These are phyloP conservation scores for Trichoderma semiorbis DNA, from an alignment of 2,329 filamentous ascomycete species.

Conservation along the genomic window DNA sequence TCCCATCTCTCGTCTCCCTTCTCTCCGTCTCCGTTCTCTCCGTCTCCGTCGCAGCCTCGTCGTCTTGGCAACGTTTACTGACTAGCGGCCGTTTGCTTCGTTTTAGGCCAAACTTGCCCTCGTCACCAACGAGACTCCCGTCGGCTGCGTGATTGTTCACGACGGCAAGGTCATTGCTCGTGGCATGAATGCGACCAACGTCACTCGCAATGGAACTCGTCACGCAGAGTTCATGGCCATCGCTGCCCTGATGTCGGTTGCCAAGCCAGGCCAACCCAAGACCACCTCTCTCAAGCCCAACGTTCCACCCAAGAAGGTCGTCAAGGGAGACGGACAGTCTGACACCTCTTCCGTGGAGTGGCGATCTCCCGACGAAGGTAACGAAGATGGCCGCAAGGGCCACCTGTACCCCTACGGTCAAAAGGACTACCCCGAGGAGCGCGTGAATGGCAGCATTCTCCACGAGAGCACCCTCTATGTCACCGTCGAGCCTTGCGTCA, in stretches of 20 bases:
- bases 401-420: constrained; percentile 61
- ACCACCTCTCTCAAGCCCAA: constrained; percentile 36
- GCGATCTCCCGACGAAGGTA: constrained; percentile 39
- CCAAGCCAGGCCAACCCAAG: constrained; percentile 28
- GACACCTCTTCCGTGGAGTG: constrained; percentile 25
- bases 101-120: constrained; percentile 79
- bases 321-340: constrained; percentile 22
- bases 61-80: constrained; percentile 20
- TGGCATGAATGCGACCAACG: constrained; percentile 97
- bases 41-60: background rate
- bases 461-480: constrained; percentile 79
- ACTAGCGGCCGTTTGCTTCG: constrained; percentile 8
- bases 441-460: constrained; percentile 66
- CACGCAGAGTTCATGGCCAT: constrained; percentile 96
- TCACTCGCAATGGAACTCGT: constrained; percentile 83
- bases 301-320: constrained; percentile 21
- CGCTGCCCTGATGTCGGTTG: constrained; percentile 49
- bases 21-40: background rate
- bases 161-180: constrained; percentile 74
- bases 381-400: constrained; percentile 52
- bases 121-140: constrained; percentile 83
- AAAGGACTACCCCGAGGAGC: constrained; percentile 51
- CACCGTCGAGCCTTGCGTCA: constrained; percentile 96
- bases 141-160: constrained; percentile 91
- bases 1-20: background rate